Conservation (phyloP, 2,329 filamentous ascomycete genomes). For the Neopestalotiopsis sp. region DNA sequence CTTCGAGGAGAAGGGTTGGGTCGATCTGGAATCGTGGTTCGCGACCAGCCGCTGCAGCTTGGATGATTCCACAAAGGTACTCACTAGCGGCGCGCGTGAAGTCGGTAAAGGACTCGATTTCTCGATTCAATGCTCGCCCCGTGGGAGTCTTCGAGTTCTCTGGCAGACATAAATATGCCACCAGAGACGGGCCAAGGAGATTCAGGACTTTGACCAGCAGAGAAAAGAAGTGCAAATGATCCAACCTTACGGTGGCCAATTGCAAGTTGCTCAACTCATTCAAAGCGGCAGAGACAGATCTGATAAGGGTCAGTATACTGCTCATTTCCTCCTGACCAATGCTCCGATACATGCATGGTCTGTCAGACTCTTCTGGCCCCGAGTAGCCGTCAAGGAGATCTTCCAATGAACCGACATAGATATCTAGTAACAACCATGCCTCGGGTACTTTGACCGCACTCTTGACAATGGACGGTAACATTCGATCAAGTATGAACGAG, state of each 20-base stretch:
- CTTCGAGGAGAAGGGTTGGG: constrained; percentile 30
- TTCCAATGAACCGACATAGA: constrained; percentile 53
- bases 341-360: constrained; percentile 42
- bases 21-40: constrained; percentile 21
- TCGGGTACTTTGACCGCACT: constrained; percentile 40
- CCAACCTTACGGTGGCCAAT: constrained; percentile 26
- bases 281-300: constrained; percentile 36
- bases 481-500: constrained; percentile 54
- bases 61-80: constrained; percentile 28
- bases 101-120: constrained; percentile 28
- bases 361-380: background rate
- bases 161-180: constrained; percentile 32
- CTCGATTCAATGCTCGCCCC: constrained; percentile 23
- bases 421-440: constrained; percentile 55
- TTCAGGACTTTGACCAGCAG: constrained; percentile 33
- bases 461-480: constrained; percentile 59
- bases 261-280: constrained; percentile 28
- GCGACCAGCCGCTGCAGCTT: constrained; percentile 9
- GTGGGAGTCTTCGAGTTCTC: constrained; percentile 24
- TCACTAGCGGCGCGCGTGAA: constrained; percentile 31
- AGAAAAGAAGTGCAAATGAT: constrained; percentile 30
- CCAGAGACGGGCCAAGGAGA: constrained; percentile 34
- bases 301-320: constrained; percentile 40
- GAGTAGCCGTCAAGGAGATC: constrained; percentile 37
- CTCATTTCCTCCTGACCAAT: constrained; percentile 40